Evolutionary conservation across 169 alveolate species (phyloP), one percentile per base, ranked within the genome.

Genomic region (Fabrea salina): DNA sequence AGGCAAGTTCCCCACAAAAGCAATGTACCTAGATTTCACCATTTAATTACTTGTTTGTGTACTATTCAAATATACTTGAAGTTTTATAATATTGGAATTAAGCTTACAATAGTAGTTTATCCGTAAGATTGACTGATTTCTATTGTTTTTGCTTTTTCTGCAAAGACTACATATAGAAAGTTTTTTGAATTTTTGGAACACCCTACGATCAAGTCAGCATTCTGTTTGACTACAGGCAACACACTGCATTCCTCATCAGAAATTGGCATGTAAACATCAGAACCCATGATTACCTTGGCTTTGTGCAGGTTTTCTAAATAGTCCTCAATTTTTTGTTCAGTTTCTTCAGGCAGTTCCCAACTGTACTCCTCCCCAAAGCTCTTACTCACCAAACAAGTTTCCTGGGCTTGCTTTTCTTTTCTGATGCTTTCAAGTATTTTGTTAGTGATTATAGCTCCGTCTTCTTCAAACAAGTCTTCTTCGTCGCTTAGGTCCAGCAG

Each of bases 1-100:
- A 32, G 50, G 74, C 39, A 61, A 61, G 32, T 61, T 61, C 54
- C 74, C 74, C 32, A 61, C 49, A 37, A 61, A 61, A 30, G 74
- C 74, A 61, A 61, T 61, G 50, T 33, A 61, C 50, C 32, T 61
- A 8, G 16, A 35, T 27, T 61, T 61, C 16, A 56, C 67, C 67
- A 56, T 56, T n/a, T n/a, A n/a, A n/a, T n/a, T n/a, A n/a, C n/a
- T n/a, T n/a, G n/a, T n/a, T n/a, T n/a, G n/a, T n/a, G n/a, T n/a
- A n/a, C n/a, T n/a, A n/a, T n/a, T n/a, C n/a, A n/a, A n/a, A n/a
- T n/a, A n/a, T n/a, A n/a, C n/a, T n/a, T n/a, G n/a, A n/a, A n/a
- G n/a, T n/a, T n/a, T n/a, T n/a, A n/a, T n/a, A n/a, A n/a, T n/a
- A n/a, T n/a, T n/a, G n/a, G n/a, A n/a, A n/a, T n/a, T n/a, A n/a